Conservation (phyloP, 805 yeast species). For the Kuraishia floccosa region DNA sequence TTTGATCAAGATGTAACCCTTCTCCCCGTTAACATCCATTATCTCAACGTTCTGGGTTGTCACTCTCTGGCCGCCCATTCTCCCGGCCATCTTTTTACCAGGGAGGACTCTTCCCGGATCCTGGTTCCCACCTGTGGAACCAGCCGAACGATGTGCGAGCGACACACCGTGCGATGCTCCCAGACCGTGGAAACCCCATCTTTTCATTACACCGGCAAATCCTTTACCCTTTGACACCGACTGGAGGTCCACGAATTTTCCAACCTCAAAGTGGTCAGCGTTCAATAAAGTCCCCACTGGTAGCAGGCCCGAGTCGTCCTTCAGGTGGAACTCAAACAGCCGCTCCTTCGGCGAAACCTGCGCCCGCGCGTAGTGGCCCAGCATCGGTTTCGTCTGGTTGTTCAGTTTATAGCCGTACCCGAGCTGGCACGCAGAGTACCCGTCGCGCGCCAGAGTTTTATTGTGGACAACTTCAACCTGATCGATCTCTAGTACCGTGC, state of each 20-base stretch:
- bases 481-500: constrained; percentile 81
- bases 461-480: constrained; percentile 76
- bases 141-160: constrained; percentile 86
- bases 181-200: constrained; percentile 83
- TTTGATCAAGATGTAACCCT: constrained; percentile 72
- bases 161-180: constrained; percentile 95
- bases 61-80: constrained; percentile 71
- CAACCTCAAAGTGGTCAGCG: constrained; percentile 77
- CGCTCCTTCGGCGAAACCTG: constrained; percentile 74
- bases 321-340: constrained; percentile 71
- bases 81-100: constrained; percentile 97
- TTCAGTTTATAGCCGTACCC: constrained; percentile 70
- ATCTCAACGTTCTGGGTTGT: constrained; percentile 73
- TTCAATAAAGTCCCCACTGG: constrained; percentile 69
- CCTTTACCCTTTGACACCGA: constrained; percentile 90
- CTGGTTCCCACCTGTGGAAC: constrained; percentile 94
- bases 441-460: constrained; percentile 62
- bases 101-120: constrained; percentile 95
- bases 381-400: constrained; percentile 50
- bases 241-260: constrained; percentile 75
- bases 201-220: constrained; percentile 95
- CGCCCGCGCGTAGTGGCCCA: constrained; percentile 73
- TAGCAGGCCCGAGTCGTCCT: constrained; percentile 50
- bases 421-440: constrained; percentile 77
- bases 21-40: constrained; percentile 68